Percentiles rank a stretch among this genome's conserved stretches.
These are phyloP conservation scores for Salvia sclarea DNA, from an alignment of 305 asterid species.

Conservation along the genomic window DNA sequence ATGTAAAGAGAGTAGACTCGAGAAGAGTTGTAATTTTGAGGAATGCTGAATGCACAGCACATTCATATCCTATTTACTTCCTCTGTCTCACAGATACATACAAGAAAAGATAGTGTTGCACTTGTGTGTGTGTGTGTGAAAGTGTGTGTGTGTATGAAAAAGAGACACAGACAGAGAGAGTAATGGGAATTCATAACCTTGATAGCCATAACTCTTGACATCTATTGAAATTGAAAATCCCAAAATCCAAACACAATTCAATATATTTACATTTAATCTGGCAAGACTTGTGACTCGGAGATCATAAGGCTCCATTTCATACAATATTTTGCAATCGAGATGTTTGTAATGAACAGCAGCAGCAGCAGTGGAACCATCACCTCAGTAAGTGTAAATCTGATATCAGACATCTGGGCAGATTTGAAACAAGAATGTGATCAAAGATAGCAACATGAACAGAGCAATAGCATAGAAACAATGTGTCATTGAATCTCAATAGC, in stretches of 20 bases:
- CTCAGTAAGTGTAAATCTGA: constrained; percentile 10
- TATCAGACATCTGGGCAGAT: constrained; percentile 34
- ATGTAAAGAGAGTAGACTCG: constrained; percentile 29
- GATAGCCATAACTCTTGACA: background rate
- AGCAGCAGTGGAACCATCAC: constrained; percentile 16
- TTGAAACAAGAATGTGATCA: constrained; percentile 11
- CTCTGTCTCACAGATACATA: too few species aligned
- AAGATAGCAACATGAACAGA: background rate
- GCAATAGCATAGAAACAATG: background rate
- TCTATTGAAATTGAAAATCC: background rate
- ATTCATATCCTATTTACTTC: background rate
- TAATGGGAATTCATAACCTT: constrained; percentile 22
- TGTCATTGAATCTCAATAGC: background rate
- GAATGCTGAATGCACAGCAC: constrained; percentile 20
- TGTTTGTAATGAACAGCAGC: constrained; percentile 10
- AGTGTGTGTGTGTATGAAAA: background rate
- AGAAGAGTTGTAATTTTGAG: constrained; percentile 23
- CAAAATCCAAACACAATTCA: background rate
- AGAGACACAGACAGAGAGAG: background rate
- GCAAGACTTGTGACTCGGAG: background rate
- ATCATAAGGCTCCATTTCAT: background rate
- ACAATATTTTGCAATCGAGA: constrained; percentile 1
- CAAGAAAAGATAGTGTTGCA: too few species aligned
- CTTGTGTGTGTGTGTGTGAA: background rate
- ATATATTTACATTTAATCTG: constrained; percentile 15